phyloP scores from a whole-genome alignment of 1,284 basidiomycete genomes.

The Caloboletus firmus region DNA sequence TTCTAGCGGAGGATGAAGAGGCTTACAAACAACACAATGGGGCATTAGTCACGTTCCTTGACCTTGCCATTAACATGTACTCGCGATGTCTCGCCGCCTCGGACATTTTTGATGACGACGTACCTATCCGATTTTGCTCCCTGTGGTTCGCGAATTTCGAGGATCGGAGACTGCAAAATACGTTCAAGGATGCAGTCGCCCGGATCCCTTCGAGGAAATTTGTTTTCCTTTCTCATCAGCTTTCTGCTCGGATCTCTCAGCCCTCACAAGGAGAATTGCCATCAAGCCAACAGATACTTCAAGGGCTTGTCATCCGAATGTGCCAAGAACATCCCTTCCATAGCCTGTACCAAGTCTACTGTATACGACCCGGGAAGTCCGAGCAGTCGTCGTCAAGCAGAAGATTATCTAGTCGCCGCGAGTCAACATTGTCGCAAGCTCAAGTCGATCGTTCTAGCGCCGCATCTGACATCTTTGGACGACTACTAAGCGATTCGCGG shows the following conservation, averaged over 20 bases:
- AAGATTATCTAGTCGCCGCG: conserved; percentile 45
- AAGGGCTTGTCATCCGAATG: conserved; percentile 71
- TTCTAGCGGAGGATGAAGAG: conserved; percentile 59
- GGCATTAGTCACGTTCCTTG: conserved; percentile 66
- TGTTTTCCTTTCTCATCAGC: conserved; percentile 88
- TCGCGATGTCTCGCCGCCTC: conserved; percentile 69
- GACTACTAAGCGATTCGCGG: conserved; percentile 47
- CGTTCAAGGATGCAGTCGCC: conserved; percentile 51
- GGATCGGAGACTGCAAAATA: conserved; percentile 52
- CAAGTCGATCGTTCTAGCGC: conserved; percentile 59
- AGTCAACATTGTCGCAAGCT: conserved; percentile 36
- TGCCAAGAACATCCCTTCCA: conserved; percentile 93
- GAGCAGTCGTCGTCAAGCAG: conserved; percentile 27
- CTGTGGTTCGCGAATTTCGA: conserved; percentile 90
- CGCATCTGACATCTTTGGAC: conserved; percentile 68
- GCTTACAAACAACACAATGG: conserved; percentile 59
- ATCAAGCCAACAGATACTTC: conserved; percentile 64
- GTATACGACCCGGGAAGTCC: conserved; percentile 49
- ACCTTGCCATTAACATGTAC: conserved; percentile 81
- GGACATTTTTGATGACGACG: conserved; percentile 75
- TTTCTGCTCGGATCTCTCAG: conserved; percentile 80
- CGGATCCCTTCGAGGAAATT: conserved; percentile 88
- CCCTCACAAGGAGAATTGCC: conserved; percentile 34
- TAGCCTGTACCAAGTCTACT: conserved; percentile 87
- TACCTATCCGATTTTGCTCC: conserved; percentile 80